A percentile compares a stretch with the other conserved stretches of the same genome.
phyloP scores from a whole-genome alignment of 2,329 filamentous ascomycete genomes.

The Neoascochyta sp. region DNA sequence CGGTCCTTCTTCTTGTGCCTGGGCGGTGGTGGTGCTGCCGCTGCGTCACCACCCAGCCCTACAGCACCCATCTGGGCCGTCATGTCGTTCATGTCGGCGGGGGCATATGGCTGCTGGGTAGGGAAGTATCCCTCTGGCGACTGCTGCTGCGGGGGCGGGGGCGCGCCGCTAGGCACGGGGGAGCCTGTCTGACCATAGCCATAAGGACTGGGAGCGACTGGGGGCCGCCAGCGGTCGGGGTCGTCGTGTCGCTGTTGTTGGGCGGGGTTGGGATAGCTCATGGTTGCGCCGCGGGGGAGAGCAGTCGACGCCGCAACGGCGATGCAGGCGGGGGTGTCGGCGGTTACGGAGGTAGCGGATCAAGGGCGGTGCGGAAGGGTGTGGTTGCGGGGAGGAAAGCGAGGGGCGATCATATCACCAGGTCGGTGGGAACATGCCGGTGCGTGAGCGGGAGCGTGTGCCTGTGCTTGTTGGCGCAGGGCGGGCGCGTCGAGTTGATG shows the following conservation, averaged over 20 bases:
- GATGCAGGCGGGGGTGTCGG: too few species aligned
- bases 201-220: slow-evolving; percentile 43
- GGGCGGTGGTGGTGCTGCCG: slow-evolving; percentile 45
- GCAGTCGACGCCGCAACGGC: too few species aligned
- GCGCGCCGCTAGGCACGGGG: slow-evolving; percentile 22
- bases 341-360: too few species aligned
- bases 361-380: slow-evolving; percentile 13
- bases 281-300: slow-evolving; percentile 29
- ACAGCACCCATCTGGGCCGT: slow-evolving; percentile 27
- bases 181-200: slow-evolving; percentile 45
- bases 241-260: slow-evolving; percentile 25
- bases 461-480: too few species aligned
- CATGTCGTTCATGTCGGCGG: slow-evolving; percentile 34
- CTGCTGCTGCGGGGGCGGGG: slow-evolving; percentile 27
- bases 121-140: slow-evolving; percentile 43
- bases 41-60: slow-evolving; percentile 35
- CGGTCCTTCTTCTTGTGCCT: slow-evolving; percentile 85
- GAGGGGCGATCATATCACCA: slow-evolving; percentile 18
- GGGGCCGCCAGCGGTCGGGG: slow-evolving; percentile 37
- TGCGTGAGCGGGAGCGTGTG: too few species aligned
- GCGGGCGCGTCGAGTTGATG: too few species aligned
- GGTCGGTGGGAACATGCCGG: slow-evolving; percentile 7
- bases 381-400: slow-evolving; percentile 8
- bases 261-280: slow-evolving; percentile 34
- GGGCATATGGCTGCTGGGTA: slow-evolving; percentile 12